Evolutionary conservation across 306 rosid genomes (phyloP).

Genomic region (Potentilla sterilis): DNA sequence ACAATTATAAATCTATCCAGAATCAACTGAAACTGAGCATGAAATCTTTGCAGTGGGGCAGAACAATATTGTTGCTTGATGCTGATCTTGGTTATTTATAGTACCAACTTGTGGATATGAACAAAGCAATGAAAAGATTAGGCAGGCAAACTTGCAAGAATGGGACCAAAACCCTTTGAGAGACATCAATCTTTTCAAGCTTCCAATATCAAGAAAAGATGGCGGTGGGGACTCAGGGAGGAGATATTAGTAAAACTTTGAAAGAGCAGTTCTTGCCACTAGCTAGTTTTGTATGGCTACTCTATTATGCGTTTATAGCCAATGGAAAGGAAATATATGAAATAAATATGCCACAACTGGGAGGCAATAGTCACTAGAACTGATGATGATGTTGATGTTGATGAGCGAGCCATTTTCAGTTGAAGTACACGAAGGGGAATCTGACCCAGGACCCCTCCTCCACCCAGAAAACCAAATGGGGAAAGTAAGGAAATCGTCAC

Average conservation of each 20-base stretch:
- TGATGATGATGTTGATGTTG: not conserved
- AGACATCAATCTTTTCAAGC: slow-evolving; percentile 24
- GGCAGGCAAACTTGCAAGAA: slow-evolving; percentile 5
- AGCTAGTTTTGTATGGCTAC: slow-evolving; percentile 16
- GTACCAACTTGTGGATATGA: slow-evolving; percentile 16
- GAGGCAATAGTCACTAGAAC: not conserved
- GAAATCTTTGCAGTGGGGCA: slow-evolving; percentile 12
- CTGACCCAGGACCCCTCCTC: not conserved
- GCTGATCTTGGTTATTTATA: slow-evolving; percentile 1
- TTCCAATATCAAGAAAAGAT: slow-evolving; percentile 28
- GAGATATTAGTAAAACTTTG: slow-evolving; percentile 13
- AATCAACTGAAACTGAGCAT: not conserved
- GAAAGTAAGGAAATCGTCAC: not conserved
- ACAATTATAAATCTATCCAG: not conserved
- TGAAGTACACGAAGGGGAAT: slow-evolving; percentile 9
- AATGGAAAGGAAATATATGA: not conserved
- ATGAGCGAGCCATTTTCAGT: not conserved
- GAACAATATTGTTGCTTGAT: not conserved
- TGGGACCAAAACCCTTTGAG: slow-evolving; percentile 14
- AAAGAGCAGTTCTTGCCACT: slow-evolving; percentile 12
- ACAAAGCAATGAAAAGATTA: slow-evolving; percentile 4
- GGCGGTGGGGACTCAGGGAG: slow-evolving; percentile 11
- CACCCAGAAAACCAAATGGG: not conserved
- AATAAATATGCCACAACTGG: not conserved
- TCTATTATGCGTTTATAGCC: slow-evolving; percentile 13